These are phyloP conservation scores for Aureobasidium sp. DNA, from an alignment of 2,329 filamentous ascomycete species.

Conservation along the genomic window DNA sequence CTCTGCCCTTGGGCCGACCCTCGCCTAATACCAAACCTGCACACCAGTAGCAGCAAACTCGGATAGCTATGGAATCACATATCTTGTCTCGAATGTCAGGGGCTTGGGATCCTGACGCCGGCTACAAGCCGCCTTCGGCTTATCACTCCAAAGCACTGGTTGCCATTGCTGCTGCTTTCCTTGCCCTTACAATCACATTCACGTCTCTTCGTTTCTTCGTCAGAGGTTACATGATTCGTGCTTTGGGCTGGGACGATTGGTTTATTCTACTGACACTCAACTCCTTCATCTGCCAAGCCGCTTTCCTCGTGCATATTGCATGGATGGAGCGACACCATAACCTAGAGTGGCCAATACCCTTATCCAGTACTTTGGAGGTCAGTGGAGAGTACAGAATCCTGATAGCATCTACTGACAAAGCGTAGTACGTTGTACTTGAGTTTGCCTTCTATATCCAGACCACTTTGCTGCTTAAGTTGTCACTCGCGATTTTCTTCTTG, in stretches of 20 bases:
- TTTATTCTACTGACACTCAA: slow-evolving; percentile 36
- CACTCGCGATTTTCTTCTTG: slow-evolving; percentile 39
- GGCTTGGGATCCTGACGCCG: background rate
- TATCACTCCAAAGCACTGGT: background rate
- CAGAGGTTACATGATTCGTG: slow-evolving; percentile 32
- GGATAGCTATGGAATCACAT: background rate
- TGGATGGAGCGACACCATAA: background rate
- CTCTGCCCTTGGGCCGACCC: too few relatives aligned
- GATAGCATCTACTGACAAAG: background rate
- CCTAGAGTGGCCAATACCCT: background rate
- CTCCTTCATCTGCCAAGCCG: slow-evolving; percentile 24
- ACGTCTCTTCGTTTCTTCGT: slow-evolving; percentile 35
- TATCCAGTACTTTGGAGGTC: background rate
- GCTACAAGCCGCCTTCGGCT: background rate
- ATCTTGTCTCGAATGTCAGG: background rate
- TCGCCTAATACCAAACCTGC: background rate
- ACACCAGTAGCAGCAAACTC: background rate
- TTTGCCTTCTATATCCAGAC: slow-evolving; percentile 34
- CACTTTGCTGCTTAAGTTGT: slow-evolving; percentile 39
- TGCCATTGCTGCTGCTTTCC: slow-evolving; percentile 21
- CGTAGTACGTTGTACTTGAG: slow-evolving; percentile 25
- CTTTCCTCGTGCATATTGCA: slow-evolving; percentile 22
- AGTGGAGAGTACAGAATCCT: background rate
- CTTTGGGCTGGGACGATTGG: slow-evolving; percentile 39
- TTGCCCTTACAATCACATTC: slow-evolving; percentile 33